Conservation (phyloP, 2,329 filamentous ascomycete species). For the Salinomyces thailandicus region DNA sequence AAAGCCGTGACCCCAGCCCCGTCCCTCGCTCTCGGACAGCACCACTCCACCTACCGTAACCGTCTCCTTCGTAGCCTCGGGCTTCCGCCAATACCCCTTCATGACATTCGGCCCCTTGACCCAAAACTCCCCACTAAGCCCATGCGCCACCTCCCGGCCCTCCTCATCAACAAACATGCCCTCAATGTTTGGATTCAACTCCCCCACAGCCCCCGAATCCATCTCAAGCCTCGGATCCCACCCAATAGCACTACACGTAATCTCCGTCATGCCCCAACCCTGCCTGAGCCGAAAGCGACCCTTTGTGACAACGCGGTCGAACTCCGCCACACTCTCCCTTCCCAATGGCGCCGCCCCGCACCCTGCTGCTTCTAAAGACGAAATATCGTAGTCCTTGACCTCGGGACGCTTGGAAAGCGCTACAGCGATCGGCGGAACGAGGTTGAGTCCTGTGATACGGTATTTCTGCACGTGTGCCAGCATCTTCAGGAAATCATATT, state of each 20-base stretch:
- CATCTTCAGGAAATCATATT: conserved; percentile 66
- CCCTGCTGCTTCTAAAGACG: conserved; percentile 48
- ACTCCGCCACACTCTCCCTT: conserved; percentile 34
- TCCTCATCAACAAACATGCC: conserved; percentile 56
- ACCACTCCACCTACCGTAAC: conserved; percentile 3
- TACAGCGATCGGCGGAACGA: conserved; percentile 68
- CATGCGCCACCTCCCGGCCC: conserved; percentile 40
- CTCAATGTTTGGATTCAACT: conserved; percentile 58
- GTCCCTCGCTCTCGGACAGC: no score
- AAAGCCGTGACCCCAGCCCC: no score
- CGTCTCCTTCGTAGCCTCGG: conserved; percentile 54
- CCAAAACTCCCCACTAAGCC: conserved; percentile 60
- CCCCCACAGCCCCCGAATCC: conserved; percentile 47
- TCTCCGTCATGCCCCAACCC: conserved; percentile 82
- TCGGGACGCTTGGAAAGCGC: conserved; percentile 61
- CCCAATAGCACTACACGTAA: conserved; percentile 57
- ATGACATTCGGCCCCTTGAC: conserved; percentile 62
- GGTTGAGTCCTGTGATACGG: conserved; percentile 54
- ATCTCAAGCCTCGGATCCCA: conserved; percentile 47
- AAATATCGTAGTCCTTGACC: conserved; percentile 56
- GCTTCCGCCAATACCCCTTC: conserved; percentile 66
- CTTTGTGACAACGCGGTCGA: conserved; percentile 44
- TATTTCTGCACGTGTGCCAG: conserved; percentile 57
- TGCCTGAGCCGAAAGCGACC: conserved; percentile 45
- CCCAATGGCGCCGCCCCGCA: conserved; percentile 59